Evolutionary conservation across 805 yeast genomes (phyloP), one percentile per base, ranked within the genome.

Genomic region (Candida manassasensis): DNA sequence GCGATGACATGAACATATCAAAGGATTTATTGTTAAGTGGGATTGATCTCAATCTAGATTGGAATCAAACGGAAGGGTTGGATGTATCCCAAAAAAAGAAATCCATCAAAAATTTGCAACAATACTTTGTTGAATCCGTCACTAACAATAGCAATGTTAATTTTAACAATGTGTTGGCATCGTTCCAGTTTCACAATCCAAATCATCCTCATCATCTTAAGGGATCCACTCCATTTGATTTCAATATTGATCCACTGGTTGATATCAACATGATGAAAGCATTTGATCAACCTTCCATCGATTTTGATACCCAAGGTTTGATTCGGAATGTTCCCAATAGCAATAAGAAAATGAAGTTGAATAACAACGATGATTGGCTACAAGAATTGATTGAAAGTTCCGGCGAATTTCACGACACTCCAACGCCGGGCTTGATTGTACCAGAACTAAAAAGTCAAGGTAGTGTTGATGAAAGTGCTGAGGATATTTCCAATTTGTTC

Each of bases 341-440:
- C 14, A 27, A 27, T 11, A 35, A 35, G 25, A 29, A 29, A 25
- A 19, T 28, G 21, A 35, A 35, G 8, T 29, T 24, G 8, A 37
- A 32, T 31, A 42, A 42, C 34, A 42, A 40, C 19, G 75, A 73
- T 19, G 81, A 77, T 39, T 81, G 90, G 89, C 60, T 84, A 11
- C 70, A 77, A 21, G 87, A 81, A 42, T 81, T 84, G 45, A 75
- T 83, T 33, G 77, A 69, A 36, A 75, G 84, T 1, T 84, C 87
- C 4, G 70, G 74, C 42, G 84, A 79, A 31, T 26, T 19, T 8
- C 11, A 14, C 16, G 27, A 18, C 10, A 27, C 26, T 27, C 36
- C 36, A 18, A 29, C 32, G 11, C 14, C 36, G 12, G 19, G 26
- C 21, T 13, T 19, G 9, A 11, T 30, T n/a, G 25, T 30, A 11